Base-by-base conservation (phyloP, 2,329 filamentous ascomycete genomes). In the Exophiala phaeomuriformis region DNA sequence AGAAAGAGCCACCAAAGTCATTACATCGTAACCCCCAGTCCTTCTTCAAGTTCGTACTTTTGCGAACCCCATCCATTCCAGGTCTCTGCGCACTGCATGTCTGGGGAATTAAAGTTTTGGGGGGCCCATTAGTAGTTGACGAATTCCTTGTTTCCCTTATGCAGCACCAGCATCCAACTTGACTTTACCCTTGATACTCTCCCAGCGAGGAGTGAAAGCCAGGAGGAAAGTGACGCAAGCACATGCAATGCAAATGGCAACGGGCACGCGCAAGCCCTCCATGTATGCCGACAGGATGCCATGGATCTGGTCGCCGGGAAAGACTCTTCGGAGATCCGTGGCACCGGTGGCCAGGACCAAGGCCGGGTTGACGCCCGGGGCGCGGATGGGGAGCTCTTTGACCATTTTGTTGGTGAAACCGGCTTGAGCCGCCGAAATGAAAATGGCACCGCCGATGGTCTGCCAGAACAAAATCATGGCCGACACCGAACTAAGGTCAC, bases 381-480 rank as follows among this genome's bases (percentile, higher is more conserved):
- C 63, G 1, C 45, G 62, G 3, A 28, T 47, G 12, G 60, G 51
- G 7, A 69, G 36, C 28, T 58, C 56, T 29, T 63, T 46, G n/a
- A 67, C 41, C 30, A 69, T 51, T 27, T 58, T 58, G 54, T 70
- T 70, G n/a, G 59, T 60, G 54, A 69, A 70, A 12, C 60, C 66
- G 3, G 67, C 57, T 56, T 70, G 65, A 0, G 56, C 66, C 12
- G 64, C 65, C 3, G 65, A 65, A 48, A 68, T 61, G 52, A 59
- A 64, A 45, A 70, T 60, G 5, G 67, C 31, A n/a, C 44, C 44
- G 10, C 44, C 44, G 44, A 47, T 37, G 3, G 32, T 47, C 12
- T 47, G 44, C 10, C 12, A 47, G 44, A 47, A 68, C 19, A 65
- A 50, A 7, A 65, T 57, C n/a, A 60, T 61, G 1, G 65, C 63